Percentiles rank a stretch among this genome's conserved stretches.
Conservation (phyloP, 495 filamentous ascomycete genomes). For the Chaetomium tenue region DNA sequence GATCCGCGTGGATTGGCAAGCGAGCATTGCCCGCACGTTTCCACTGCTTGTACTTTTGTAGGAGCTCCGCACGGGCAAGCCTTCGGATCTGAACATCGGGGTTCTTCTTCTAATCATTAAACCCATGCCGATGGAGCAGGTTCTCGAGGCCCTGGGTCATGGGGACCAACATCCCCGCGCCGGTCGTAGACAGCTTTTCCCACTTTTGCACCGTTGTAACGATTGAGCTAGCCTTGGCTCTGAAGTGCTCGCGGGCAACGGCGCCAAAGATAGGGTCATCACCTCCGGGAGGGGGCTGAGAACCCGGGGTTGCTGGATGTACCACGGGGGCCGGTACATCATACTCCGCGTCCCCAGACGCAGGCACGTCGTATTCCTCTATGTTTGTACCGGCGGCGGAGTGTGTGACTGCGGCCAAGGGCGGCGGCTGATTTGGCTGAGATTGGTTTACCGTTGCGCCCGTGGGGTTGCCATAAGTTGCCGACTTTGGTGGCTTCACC, state of each 20-base stretch:
- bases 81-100: neutral
- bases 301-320: no score
- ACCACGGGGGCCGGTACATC: no score
- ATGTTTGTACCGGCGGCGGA: no score
- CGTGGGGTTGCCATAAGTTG: no score
- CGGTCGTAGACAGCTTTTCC: neutral
- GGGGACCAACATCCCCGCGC: neutral
- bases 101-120: neutral
- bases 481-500: no score
- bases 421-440: no score
- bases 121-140: neutral
- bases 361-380: no score
- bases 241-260: conserved; percentile 30
- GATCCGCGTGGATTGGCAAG: neutral
- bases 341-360: no score
- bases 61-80: neutral
- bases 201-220: conserved; percentile 22
- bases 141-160: neutral
- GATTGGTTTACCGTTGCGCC: no score
- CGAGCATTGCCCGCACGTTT: neutral
- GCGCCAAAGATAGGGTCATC: conserved; percentile 28
- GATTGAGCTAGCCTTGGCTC: conserved; percentile 9
- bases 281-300: neutral
- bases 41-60: neutral
- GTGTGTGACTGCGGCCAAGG: no score